A percentile compares a stretch with the other conserved stretches of the same genome.
Evolutionary conservation across 306 rosid species (phyloP).

Genomic region (Prunus padus): DNA sequence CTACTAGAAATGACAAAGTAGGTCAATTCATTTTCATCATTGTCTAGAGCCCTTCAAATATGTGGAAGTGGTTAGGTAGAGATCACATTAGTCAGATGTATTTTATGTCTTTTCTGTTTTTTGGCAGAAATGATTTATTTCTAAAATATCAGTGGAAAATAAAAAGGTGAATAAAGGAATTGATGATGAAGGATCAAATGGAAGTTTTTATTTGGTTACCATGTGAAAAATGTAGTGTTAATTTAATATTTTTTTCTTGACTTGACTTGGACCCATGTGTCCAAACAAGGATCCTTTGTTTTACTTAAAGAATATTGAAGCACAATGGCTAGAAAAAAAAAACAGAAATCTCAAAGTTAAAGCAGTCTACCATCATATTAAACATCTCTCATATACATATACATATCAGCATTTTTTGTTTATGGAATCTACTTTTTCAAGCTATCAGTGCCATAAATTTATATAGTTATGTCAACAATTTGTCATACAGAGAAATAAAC

Average conservation of each 20-base stretch:
- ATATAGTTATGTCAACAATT: not conserved
- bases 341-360: not conserved
- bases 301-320: no score
- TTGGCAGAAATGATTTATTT: not conserved
- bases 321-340: no score
- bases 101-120: not conserved
- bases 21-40: not conserved
- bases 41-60: constrained; percentile 4
- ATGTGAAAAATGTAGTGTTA: not conserved
- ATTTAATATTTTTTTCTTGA: no score
- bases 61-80: not conserved
- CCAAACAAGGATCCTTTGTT: no score
- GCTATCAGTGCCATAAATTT: no score
- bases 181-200: not conserved
- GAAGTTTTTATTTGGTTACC: not conserved
- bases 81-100: not conserved
- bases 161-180: not conserved
- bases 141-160: not conserved
- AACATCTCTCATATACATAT: no score
- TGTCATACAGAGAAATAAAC: not conserved
- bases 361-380: no score
- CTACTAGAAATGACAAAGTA: not conserved
- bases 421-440: constrained; percentile 3
- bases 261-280: no score
- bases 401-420: not conserved